Evolutionary conservation across 2,329 filamentous ascomycete species (phyloP).

Genomic region (Colletotrichum neosansevieriae): DNA sequence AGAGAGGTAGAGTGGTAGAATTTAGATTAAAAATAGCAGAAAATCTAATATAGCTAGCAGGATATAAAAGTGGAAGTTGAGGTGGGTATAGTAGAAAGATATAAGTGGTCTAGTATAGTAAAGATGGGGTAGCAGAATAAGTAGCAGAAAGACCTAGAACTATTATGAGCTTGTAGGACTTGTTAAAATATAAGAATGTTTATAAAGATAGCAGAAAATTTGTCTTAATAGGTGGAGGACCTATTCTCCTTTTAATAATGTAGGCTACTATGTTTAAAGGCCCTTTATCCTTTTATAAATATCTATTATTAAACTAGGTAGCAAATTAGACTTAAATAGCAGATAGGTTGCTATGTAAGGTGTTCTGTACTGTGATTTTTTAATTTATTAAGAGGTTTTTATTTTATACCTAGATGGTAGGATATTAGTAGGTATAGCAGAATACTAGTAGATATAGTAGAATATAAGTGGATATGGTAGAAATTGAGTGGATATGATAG

Average conservation of each 20-base stretch:
- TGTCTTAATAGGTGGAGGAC: background rate
- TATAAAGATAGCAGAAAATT: background rate
- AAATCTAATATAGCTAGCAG: background rate
- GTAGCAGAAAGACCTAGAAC: background rate
- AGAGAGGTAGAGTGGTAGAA: background rate
- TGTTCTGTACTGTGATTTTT: background rate
- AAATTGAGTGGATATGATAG: background rate
- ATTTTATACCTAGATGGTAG: background rate
- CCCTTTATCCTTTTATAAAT: background rate
- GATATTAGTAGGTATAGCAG: background rate
- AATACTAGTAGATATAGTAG: background rate
- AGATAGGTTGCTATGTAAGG: too few species aligned
- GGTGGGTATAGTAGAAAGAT: background rate
- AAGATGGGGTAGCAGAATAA: background rate
- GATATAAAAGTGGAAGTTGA: background rate
- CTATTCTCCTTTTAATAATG: background rate
- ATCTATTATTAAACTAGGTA: background rate
- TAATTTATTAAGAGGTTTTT: background rate
- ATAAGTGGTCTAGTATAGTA: background rate
- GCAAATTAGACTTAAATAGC: too few species aligned
- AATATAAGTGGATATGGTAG: background rate
- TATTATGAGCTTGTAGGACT: background rate
- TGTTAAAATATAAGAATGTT: background rate
- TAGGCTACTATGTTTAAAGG: too few species aligned
- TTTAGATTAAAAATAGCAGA: background rate